Base-by-base conservation (phyloP, 1,284 basidiomycete genomes). In the Marasmius oreades region DNA sequence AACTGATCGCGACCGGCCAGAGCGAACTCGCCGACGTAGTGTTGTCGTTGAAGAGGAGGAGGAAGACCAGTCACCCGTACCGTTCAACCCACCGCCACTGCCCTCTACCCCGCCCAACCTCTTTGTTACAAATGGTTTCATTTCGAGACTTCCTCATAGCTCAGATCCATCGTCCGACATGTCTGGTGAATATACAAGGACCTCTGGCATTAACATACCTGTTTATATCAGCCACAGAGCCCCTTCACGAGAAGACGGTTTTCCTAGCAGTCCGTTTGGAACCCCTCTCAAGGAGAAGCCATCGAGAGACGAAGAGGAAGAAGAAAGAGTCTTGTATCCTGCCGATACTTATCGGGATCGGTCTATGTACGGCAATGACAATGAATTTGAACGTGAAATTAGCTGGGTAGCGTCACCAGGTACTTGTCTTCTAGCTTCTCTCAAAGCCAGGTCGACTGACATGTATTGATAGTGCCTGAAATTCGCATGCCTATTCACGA, bases 331-430 rank as follows among this genome's bases (percentile, higher is more conserved):
- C 43, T 67, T 81, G n/a, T 84, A 81, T 62, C 77, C 77, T 58
- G 79, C 78, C 36, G 81, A 77, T 62, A 74, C 70, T 22, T 73
- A 72, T 39, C 67, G 71, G 59, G 71, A 74, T 31, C 74, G 77
- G 34, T 77, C 76, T 6, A 74, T 74, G 23, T 77, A 75, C 59
- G 69, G 72, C 36, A 75, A 79, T 59, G 69, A 73, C 37, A 75
- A 79, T 53, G 75, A 71, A 18, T 76, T 72, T 58, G 82, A 85
- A 20, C 79, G 87, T 61, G 82, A 88, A 65, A 85, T 88, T 50
- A 90, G 88, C 62, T 90, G 88, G 88, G 74, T 88, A 39, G 86
- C 86, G 37, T 80, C 85, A 45, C 84, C 79, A 66, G 83, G 88
- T 88, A 61, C 59, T 78, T 75, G 39, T 47, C 37, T 31, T 58